Conservation (phyloP, 1,284 basidiomycete species). For the Boletus calvinii region DNA sequence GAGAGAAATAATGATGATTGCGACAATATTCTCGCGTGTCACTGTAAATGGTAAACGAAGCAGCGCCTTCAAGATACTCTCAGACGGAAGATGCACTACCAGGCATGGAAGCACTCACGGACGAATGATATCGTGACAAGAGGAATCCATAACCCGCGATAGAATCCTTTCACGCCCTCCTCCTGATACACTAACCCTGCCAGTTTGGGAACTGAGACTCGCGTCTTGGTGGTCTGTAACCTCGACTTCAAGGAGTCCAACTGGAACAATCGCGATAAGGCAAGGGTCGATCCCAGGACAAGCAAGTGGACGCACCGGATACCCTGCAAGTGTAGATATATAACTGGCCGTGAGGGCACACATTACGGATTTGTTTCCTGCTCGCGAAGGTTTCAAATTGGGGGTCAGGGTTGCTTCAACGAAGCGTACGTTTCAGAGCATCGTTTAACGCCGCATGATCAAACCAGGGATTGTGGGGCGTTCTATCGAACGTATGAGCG, state of each 20-base stretch:
- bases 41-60: constrained; percentile 93
- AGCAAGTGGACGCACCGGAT: constrained; percentile 55
- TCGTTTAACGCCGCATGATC: constrained; percentile 62
- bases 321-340: constrained; percentile 79
- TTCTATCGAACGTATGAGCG: constrained; percentile 31
- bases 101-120: constrained; percentile 52
- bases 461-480: constrained; percentile 60
- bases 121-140: constrained; percentile 96
- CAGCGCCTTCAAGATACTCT: constrained; percentile 54
- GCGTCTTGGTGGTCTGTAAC: constrained; percentile 81
- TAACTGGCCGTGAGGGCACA: constrained; percentile 81
- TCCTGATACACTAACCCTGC: constrained; percentile 78
- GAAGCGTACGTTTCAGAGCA: constrained; percentile 57
- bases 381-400: constrained; percentile 4
- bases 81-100: constrained; percentile 7
- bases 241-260: constrained; percentile 92
- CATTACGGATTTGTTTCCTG: constrained; percentile 79
- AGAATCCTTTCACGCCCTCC: constrained; percentile 92
- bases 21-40: constrained; percentile 83
- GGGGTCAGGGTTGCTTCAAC: constrained; percentile 9
- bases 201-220: constrained; percentile 71
- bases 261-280: constrained; percentile 32
- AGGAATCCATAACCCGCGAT: constrained; percentile 89
- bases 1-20: constrained; percentile 56
- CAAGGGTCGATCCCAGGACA: constrained; percentile 14